Evolutionary conservation across 176 grass and related monocot genomes (phyloP).

Genomic region (Hordeum marinum): DNA sequence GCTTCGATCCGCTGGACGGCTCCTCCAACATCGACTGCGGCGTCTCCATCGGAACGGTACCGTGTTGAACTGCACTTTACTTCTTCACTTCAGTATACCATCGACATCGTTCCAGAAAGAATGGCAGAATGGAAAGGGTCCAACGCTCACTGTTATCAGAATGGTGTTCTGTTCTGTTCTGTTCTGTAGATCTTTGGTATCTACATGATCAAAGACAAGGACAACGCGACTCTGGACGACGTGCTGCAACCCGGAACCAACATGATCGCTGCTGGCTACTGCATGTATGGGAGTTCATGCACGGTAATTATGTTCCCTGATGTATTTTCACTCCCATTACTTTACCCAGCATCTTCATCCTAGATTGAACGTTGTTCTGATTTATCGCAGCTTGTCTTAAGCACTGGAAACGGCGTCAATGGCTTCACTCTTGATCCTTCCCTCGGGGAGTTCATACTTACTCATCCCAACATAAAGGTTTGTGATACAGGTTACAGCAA

Average conservation of each 20-base stretch:
- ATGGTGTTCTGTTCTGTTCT: neutral
- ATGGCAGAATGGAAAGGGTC: too few species aligned
- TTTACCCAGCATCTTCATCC: neutral
- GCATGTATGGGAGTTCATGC: constrained; percentile 99
- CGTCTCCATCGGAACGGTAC: constrained; percentile 80
- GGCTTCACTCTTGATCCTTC: constrained; percentile 80
- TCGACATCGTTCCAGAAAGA: too few species aligned
- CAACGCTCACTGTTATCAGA: neutral
- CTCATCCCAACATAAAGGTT: constrained; percentile 78
- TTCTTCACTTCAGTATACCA: too few species aligned
- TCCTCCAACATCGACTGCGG: constrained; percentile 98
- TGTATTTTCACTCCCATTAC: neutral
- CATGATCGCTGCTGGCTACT: constrained; percentile 94
- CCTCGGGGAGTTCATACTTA: constrained; percentile 74
- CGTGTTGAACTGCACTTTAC: too few species aligned
- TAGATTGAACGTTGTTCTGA: neutral
- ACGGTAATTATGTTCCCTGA: constrained; percentile 43
- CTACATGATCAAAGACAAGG: constrained; percentile 77
- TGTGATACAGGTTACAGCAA: neutral
- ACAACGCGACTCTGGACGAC: constrained; percentile 55
- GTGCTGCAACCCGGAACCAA: constrained; percentile 83
- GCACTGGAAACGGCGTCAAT: constrained; percentile 75
- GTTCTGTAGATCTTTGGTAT: constrained; percentile 69
- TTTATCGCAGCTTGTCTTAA: constrained; percentile 56
- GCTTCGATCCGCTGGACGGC: constrained; percentile 90